Base-by-base conservation (phyloP, 495 filamentous ascomycete species). In the Sporormia fimetaria region DNA sequence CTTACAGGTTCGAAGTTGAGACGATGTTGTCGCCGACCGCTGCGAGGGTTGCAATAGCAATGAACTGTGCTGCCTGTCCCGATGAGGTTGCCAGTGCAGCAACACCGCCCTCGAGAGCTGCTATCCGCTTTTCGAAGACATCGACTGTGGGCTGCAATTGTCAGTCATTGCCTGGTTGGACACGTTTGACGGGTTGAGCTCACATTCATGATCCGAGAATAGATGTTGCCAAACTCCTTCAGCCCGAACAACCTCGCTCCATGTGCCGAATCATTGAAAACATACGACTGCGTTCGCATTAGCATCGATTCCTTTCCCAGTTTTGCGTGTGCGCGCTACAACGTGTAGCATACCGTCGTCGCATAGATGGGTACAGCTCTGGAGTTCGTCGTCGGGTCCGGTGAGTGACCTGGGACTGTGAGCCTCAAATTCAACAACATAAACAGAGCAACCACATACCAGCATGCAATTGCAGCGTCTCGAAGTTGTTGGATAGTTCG, bases 181-280 rank as follows among this genome's bases (percentile, higher is more conserved):
- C 14, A 41, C 16, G 29, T 26, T n/a, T 15, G 7, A n/a, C 6
- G 1, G 14, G n/a, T 37, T 15, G 32, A 44, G 27, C 33, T 43
- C 60, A 76, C 74, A 61, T 98, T 98, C 86, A 92, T 93, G 52
- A 98, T 90, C 41, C 90, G 81, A 55, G 80, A 86, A 70, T 98
- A 98, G 66, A 98, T 95, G 64, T 98, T 95, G 59, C 88, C 92
- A 59, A 92, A 88, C 62, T 95, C 88, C 61, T 95, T 93, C 64
- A 98, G 85, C 51, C 85, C 85, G 58, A 98, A 98, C 17, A 98
- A 79, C 56, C 88, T 78, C 36, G 92, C 92, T 48, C 87, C 90
- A 61, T 96, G 90, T 35, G 87, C 90, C 24, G 85, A 93, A 67
- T 95, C 85, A 73, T 96, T 86, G 79, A 98, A 98, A 42, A 74